A percentile compares a stretch with the other conserved stretches of the same genome.
Evolutionary conservation across 164 flowering plant genomes (phyloP).

Genomic region (Platanus orientalis): DNA sequence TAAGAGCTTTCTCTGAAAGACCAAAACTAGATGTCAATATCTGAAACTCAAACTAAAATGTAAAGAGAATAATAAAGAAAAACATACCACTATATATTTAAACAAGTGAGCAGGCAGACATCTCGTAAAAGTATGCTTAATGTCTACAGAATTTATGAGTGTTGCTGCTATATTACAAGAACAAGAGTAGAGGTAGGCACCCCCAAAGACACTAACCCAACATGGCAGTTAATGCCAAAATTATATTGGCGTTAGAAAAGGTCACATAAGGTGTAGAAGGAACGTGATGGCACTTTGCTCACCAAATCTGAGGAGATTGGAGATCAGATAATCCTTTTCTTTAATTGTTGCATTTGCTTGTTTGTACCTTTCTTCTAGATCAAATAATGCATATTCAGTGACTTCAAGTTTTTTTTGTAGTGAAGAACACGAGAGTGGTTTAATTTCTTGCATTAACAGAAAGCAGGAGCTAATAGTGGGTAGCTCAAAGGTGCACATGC

Average conservation of each 20-base stretch:
- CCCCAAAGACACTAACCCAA: no score
- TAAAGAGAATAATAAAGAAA: neutral
- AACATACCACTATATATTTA: neutral
- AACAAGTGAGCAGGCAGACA: no score
- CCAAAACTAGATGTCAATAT: no score
- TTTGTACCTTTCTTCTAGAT: conserved; percentile 78
- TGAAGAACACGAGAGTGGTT: neutral
- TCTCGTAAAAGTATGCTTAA: no score
- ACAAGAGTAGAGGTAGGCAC: no score
- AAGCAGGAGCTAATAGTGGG: neutral
- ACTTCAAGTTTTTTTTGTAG: conserved; percentile 80
- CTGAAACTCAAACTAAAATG: conserved; percentile 4
- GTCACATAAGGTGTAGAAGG: no score
- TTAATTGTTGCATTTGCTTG: conserved; percentile 90
- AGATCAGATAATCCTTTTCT: conserved; percentile 87
- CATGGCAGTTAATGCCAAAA: no score
- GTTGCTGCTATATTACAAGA: no score
- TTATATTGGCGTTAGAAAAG: neutral
- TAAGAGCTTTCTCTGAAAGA: conserved; percentile 83
- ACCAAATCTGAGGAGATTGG: conserved; percentile 91
- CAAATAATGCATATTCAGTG: conserved; percentile 68
- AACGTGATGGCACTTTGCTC: no score
- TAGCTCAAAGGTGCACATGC: neutral
- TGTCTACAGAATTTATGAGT: no score
- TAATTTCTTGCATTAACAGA: conserved; percentile 1